phyloP scores from a whole-genome alignment of 208 protist genomes.

The Trypanosoma cruzi region DNA sequence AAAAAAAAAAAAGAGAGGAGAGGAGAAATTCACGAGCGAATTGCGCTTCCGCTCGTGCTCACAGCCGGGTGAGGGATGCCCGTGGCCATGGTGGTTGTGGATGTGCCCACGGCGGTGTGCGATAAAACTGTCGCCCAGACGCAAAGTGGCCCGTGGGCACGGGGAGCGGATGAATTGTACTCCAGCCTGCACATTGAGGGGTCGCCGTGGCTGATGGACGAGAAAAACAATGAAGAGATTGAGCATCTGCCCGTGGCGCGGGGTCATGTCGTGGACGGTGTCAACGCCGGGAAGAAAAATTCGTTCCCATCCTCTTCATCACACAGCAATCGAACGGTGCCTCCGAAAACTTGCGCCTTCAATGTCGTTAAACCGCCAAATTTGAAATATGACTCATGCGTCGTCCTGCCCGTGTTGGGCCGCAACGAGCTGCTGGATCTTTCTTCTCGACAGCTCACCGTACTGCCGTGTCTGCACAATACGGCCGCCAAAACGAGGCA shows the following conservation, averaged over 20 bases:
- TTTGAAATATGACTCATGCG: background rate
- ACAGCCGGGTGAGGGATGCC: conserved; percentile 1
- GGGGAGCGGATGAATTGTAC: background rate
- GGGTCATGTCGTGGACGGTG: background rate
- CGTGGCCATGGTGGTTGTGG: background rate
- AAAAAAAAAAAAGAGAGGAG: too few species aligned
- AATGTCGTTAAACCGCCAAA: background rate
- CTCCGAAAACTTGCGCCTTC: background rate
- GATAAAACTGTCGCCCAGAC: background rate
- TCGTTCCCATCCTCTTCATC: background rate
- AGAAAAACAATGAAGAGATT: background rate
- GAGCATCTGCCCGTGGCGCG: background rate
- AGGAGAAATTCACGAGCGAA: background rate
- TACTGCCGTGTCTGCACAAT: conserved; percentile 54
- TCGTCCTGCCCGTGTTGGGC: background rate
- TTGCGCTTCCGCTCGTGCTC: background rate
- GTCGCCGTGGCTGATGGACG: background rate
- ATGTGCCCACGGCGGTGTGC: conserved; percentile 21
- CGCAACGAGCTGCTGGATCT: conserved; percentile 25
- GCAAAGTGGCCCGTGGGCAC: background rate
- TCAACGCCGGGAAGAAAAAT: background rate
- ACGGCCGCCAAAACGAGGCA: conserved; percentile 20
- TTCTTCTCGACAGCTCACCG: conserved; percentile 20
- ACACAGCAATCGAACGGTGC: background rate
- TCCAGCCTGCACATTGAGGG: background rate